Base-by-base conservation (phyloP, 495 filamentous ascomycete species). In the Lasiosphaeriaceae sp. region DNA sequence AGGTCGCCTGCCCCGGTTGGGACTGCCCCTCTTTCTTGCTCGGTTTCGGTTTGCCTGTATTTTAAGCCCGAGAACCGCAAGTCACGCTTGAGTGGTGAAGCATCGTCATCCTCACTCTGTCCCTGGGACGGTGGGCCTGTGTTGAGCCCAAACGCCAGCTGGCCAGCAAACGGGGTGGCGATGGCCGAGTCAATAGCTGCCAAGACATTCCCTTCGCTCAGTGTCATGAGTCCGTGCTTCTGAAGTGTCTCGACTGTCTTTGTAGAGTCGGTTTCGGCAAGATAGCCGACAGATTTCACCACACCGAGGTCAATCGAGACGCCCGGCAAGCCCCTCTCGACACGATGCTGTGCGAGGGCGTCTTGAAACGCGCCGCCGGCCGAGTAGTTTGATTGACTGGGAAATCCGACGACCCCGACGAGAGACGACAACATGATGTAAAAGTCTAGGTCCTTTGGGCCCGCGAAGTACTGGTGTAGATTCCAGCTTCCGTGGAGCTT, bases 401-500 rank as follows among this genome's bases (percentile, higher is more conserved):
- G 58, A 26, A 63, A 67, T 23, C 79, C 79, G 2, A 69, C 20
- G n/a, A 77, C 60, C 14, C 76, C 75, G 11, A 68, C 52, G 5
- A 73, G 54, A 0, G 81, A 84, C 11, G 76, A 80, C 1, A 82
- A 65, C 71, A 83, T 74, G 55, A 84, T 60, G 71, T 78, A 83
- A 69, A 82, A 84, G 62, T 81, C 76, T 14, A 82, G 67, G 24
- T 52, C 26, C 14, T 54, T 61, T 7, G 37, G 39, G 0, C 47
- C 64, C 51, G 26, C 43, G 29, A 77, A 68, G n/a, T 48, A 53
- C 16, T 68, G 50, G 51, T 83, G 17, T 12, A 31, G n/a, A 19
- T 14, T 21, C n/a, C 45, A 76, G 16, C 74, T 71, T 3, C 81
- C 81, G 1, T 75, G 66, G 0, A 83, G 69, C 59, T 82, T 78